A percentile compares a stretch with the other conserved stretches of the same genome.
Conservation (phyloP, 306 rosid species). For the Inga leiocalycina region DNA sequence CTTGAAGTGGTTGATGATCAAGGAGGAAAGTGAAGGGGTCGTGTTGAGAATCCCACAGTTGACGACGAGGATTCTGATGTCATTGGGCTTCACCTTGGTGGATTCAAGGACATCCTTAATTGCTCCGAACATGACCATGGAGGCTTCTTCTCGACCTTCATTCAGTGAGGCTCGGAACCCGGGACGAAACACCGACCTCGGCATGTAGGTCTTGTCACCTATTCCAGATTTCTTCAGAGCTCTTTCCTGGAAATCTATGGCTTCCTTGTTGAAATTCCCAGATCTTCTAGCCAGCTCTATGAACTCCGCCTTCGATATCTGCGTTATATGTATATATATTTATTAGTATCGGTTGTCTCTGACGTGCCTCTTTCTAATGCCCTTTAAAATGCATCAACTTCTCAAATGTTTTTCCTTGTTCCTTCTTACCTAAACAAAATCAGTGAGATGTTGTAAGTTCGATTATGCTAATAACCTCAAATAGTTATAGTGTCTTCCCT, state of each 20-base stretch:
- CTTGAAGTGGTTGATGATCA: conserved; percentile 66
- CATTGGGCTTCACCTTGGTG: conserved; percentile 47
- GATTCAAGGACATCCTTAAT: conserved; percentile 49
- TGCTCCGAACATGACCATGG: conserved; percentile 62
- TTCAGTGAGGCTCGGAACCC: conserved; percentile 38
- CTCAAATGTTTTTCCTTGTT: no score
- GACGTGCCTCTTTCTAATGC: no score
- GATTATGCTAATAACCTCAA: no score
- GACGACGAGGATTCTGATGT: conserved; percentile 54
- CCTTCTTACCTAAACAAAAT: no score
- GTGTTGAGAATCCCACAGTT: conserved; percentile 64
- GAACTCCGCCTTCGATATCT: conserved; percentile 64
- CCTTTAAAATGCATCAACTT: no score
- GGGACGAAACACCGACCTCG: conserved; percentile 48
- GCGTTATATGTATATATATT: conserved; percentile 8
- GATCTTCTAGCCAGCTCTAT: conserved; percentile 59
- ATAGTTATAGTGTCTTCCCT: no score
- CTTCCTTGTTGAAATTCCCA: conserved; percentile 52
- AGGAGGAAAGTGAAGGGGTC: conserved; percentile 65
- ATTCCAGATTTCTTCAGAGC: conserved; percentile 62
- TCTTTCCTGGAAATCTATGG: conserved; percentile 54
- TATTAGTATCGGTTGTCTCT: no score
- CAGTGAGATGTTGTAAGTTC: no score
- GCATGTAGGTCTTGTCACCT: conserved; percentile 61
- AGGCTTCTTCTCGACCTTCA: conserved; percentile 59